Evolutionary conservation across 31 red algal genomes (phyloP).

Genomic region (Asparagopsis taxiformis): DNA sequence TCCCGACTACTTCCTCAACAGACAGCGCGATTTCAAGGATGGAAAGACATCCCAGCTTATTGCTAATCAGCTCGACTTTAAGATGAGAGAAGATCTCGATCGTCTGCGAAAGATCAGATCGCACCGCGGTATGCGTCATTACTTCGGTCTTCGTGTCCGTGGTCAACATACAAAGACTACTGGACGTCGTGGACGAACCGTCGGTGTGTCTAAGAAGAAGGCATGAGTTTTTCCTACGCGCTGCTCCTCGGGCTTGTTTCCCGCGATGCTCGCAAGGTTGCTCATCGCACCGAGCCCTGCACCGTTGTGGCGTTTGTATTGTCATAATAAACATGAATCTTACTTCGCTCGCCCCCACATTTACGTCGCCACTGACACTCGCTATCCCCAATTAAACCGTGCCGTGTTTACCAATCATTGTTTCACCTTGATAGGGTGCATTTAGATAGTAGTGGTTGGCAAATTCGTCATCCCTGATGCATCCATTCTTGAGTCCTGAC

Average conservation of each 20-base stretch:
- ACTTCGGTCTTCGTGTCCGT: slow-evolving; percentile 89
- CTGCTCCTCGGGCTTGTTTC: neutral
- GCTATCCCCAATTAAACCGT: too few relatives aligned
- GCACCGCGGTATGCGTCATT: slow-evolving; percentile 95
- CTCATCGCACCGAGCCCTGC: neutral
- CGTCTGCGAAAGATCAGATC: slow-evolving; percentile 91
- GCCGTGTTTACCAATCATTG: too few relatives aligned
- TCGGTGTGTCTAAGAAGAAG: slow-evolving; percentile 96
- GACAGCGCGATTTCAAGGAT: slow-evolving; percentile 92
- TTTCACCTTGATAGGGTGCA: too few relatives aligned
- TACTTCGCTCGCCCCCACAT: too few relatives aligned
- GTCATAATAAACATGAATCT: too few relatives aligned
- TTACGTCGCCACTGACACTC: too few relatives aligned
- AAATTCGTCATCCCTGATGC: too few relatives aligned
- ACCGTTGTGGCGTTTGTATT: too few relatives aligned
- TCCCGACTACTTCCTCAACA: slow-evolving; percentile 96
- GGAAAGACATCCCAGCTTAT: slow-evolving; percentile 96
- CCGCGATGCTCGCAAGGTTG: neutral
- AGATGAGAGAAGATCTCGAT: slow-evolving; percentile 98
- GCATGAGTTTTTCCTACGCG: slow-evolving; percentile 28
- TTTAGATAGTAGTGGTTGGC: too few relatives aligned
- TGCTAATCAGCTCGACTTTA: slow-evolving; percentile 95
- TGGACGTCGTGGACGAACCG: slow-evolving; percentile 93
- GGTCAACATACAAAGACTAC: slow-evolving; percentile 99
- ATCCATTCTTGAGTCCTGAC: slow-evolving; percentile 34